Base-by-base conservation (phyloP, 805 yeast species). In the Myxozyma mucilagina region DNA sequence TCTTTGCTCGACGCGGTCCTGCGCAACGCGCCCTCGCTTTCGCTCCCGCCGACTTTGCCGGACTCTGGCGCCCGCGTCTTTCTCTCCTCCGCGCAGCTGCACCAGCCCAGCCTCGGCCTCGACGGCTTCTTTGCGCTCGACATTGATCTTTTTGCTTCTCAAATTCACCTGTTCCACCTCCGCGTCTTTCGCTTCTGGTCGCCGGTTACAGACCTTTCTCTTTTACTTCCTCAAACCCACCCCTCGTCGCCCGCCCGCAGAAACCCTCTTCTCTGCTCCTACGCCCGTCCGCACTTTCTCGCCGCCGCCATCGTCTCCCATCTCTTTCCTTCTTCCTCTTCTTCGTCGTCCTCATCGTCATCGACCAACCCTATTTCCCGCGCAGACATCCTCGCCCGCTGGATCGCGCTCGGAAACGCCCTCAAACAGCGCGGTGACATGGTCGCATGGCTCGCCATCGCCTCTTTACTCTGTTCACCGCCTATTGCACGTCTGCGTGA, bases 371-470 rank as follows among this genome's bases (percentile, higher is more conserved):
- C 76, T 2, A 68, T 69, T 7, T 61, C 47, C 60, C 94, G 60
- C 96, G 96, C 0, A 11, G 74, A 81, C 45, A 69, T 91, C 3
- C 72, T 93, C 41, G 84, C 85, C 50, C 87, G 84, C 70, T 93
- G 98, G 98, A 87, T 92, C 47, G 84, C 85, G 62, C 78, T 93
- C 47, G 98, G 97, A 3, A 84, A 87, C 64, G 76, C 79, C 32
- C 82, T 93, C 63, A 94, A 90, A 69, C 83, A 82, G 61, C 76
- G 83, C 35, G 98, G 98, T 53, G 96, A 93, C 71, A 90, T 90
- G 92, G 92, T 91, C 0, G 86, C 94, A 35, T 93, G 97, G 97
- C 76, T 90, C 29, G 96, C 97, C 0, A 84, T 93, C 67, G 90
- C 97, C 0, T 85, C 94, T 0, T 80, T 87, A 1, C 80, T 92